Base-by-base conservation (phyloP, 176 grass and related monocot genomes). In the Melocanna baccifera region DNA sequence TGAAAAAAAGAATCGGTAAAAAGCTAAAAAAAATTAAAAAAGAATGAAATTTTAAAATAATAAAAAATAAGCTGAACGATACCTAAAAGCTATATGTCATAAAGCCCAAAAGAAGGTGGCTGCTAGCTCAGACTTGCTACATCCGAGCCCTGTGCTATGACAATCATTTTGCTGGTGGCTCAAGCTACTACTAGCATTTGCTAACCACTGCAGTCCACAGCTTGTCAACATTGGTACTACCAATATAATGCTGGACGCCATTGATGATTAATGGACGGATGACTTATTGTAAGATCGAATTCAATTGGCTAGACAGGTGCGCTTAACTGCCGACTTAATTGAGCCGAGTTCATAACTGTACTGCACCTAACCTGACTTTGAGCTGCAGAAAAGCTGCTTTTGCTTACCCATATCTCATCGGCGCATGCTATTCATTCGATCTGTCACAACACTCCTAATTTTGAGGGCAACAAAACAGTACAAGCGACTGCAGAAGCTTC, bases 251-350 rank as follows among this genome's bases (percentile, higher is more conserved):
- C 7, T 51, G 64, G 40, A 18, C 7, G 42, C 7, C 73, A 69
- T 32, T 32, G 71, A 81, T 89, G 18, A 14, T 18, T 56, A 64
- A 52, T 7, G 76, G 7, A 45, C 52, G 43, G 51, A 12, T 9
- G 47, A 40, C 19, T 76, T 55, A 84, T 48, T 18, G 46, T 64
- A 19, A 63, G 53, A 72, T 4, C 12, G 37, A 69, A 46, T 86
- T 71, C 72, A 37, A 9, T 77, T 83, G 43, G 66, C 30, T 81
- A 7, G 79, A 90, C 47, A 67, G 84, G 59, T 87, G 74, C 67
- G 39, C 67, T 87, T 86, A 90, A 90, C 74, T 29, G 84, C 74
- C 84, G 51, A 2, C 65, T 78, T 86, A 73, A 83, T 59, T 65
- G 45, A 56, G 47, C 16, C 9, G 18, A 52, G 45, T 83, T 39